Evolutionary conservation across 345 rosid species (phyloP).

Genomic region (Rhizophora mangle): DNA sequence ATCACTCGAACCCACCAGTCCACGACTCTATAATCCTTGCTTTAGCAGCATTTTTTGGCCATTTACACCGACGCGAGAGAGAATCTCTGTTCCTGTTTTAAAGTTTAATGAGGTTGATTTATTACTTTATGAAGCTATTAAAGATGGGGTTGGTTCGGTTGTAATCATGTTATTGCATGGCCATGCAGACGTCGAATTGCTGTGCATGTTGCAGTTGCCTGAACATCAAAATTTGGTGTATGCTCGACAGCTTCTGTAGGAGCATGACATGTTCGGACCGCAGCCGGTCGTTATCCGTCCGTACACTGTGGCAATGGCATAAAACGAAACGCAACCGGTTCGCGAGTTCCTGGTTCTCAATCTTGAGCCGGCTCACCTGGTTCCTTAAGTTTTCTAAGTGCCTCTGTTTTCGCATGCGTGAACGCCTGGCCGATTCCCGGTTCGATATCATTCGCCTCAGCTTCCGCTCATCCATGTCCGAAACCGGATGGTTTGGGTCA

Average conservation of each 20-base stretch:
- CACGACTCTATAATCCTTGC: background rate
- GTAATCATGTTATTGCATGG: slow-evolving; percentile 40
- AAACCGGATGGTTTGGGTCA: slow-evolving; percentile 29
- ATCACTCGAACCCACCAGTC: slow-evolving; percentile 9
- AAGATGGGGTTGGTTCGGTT: slow-evolving; percentile 43
- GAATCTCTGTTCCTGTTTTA: slow-evolving; percentile 5
- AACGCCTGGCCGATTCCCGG: slow-evolving; percentile 87
- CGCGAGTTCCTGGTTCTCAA: slow-evolving; percentile 59
- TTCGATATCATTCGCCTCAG: slow-evolving; percentile 76
- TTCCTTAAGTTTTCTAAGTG: slow-evolving; percentile 68
- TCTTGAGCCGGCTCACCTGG: slow-evolving; percentile 57
- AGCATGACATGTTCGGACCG: slow-evolving; percentile 49
- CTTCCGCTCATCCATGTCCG: slow-evolving; percentile 55
- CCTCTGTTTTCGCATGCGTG: slow-evolving; percentile 75
- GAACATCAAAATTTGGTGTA: slow-evolving; percentile 44
- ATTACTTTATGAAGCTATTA: slow-evolving; percentile 33
- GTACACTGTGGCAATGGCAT: slow-evolving; percentile 39
- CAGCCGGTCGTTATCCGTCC: slow-evolving; percentile 57
- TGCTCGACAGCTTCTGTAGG: slow-evolving; percentile 50
- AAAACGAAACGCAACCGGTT: slow-evolving; percentile 51
- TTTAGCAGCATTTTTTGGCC: slow-evolving; percentile 9
- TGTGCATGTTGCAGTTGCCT: slow-evolving; percentile 49
- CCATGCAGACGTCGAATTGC: slow-evolving; percentile 47
- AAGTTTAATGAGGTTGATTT: slow-evolving; percentile 13
- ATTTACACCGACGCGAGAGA: slow-evolving; percentile 20